These are phyloP conservation scores for Mycena capillaripes DNA, from an alignment of 768 basidiomycete genomes.

Conservation along the genomic window DNA sequence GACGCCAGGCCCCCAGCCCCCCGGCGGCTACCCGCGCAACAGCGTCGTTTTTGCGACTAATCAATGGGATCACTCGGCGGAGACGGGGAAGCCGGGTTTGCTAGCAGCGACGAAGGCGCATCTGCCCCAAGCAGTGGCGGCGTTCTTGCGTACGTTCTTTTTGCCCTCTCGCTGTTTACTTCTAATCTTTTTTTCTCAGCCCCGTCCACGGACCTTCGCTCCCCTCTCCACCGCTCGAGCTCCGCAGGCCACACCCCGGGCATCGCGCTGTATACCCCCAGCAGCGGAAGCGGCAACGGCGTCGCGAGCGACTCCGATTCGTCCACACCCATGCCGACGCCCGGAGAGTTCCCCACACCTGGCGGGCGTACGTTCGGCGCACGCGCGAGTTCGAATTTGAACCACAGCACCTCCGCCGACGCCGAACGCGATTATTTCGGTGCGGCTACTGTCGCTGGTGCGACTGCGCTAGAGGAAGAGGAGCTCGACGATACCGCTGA, in stretches of 20 bases:
- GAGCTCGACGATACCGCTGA: no score
- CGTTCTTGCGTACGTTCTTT: background rate
- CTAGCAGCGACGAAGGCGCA: background rate
- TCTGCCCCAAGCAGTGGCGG: background rate
- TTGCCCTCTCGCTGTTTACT: background rate
- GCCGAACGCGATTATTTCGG: background rate
- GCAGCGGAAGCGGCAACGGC: background rate
- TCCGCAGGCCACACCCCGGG: background rate
- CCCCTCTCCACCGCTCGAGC: background rate
- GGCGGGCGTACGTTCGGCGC: background rate
- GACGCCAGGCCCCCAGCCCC: conserved; percentile 10
- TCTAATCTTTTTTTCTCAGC: background rate
- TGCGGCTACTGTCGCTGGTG: background rate
- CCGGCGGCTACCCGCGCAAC: conserved; percentile 25
- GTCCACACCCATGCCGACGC: background rate
- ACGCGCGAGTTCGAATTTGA: background rate
- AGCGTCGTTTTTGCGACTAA: conserved; percentile 21
- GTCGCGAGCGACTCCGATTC: background rate
- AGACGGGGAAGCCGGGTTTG: background rate
- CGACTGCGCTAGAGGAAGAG: no score
- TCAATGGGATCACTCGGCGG: background rate
- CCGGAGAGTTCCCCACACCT: background rate
- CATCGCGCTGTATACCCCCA: background rate
- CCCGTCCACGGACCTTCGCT: no score
- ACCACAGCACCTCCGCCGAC: no score